Evolutionary conservation across 2,329 filamentous ascomycete genomes (phyloP).

Genomic region (Exophiala alcalophila): DNA sequence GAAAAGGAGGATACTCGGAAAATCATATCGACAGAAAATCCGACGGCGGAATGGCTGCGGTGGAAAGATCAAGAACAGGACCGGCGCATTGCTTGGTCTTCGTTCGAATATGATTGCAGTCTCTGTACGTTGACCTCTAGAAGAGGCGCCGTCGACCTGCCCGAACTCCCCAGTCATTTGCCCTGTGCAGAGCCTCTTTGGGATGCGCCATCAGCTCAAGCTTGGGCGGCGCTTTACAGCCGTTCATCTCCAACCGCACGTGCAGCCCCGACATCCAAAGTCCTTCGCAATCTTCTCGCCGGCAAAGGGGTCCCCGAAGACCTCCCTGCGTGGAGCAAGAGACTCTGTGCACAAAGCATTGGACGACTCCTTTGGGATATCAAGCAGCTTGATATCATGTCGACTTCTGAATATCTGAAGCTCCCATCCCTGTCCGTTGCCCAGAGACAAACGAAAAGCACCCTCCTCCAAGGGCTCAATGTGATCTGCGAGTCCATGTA

Average conservation of each 20-base stretch:
- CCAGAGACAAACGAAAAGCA: constrained; percentile 23
- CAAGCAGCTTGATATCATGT: constrained; percentile 25
- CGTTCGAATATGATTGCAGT: constrained; percentile 26
- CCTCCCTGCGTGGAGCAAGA: constrained; percentile 23
- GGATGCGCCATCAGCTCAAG: constrained; percentile 19
- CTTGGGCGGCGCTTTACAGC: constrained; percentile 19
- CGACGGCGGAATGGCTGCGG: constrained; percentile 13
- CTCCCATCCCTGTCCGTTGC: constrained; percentile 20
- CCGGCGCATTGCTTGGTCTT: constrained; percentile 22
- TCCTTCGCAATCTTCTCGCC: constrained; percentile 21
- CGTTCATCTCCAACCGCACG: constrained; percentile 15
- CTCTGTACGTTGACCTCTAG: constrained; percentile 22
- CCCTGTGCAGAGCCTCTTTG: constrained; percentile 23
- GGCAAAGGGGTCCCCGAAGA: constrained; percentile 17
- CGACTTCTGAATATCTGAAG: constrained; percentile 19
- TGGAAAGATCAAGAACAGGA: constrained; percentile 24
- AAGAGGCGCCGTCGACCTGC: constrained; percentile 22
- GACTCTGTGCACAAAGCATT: constrained; percentile 24
- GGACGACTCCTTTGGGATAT: constrained; percentile 27
- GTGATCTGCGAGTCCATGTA: constrained; percentile 21
- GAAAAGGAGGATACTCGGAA: constrained; percentile 16
- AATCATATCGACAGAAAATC: constrained; percentile 7
- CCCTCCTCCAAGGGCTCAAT: constrained; percentile 23
- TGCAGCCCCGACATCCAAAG: constrained; percentile 16
- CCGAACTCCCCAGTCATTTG: constrained; percentile 22